These are phyloP conservation scores for Schwanniomyces vanrijiae DNA, from an alignment of 805 yeast genomes.

Conservation along the genomic window DNA sequence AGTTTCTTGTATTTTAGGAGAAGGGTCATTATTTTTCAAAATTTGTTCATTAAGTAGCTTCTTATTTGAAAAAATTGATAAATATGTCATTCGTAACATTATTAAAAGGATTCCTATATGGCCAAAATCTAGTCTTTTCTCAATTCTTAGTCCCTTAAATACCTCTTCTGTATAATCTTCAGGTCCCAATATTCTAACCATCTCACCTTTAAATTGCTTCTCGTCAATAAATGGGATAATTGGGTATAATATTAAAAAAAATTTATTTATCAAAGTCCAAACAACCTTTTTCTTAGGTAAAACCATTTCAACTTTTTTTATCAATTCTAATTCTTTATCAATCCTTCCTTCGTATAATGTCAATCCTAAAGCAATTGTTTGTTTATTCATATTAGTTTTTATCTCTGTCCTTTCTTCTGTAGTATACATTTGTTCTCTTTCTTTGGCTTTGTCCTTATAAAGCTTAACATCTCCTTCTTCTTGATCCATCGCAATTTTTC, in stretches of 20 bases:
- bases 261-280: constrained; percentile 57
- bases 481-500: constrained; percentile 21
- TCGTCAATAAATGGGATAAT: constrained; percentile 71
- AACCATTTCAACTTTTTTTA: constrained; percentile 39
- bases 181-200: constrained; percentile 46
- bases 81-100: constrained; percentile 34
- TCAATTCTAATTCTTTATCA: constrained; percentile 36
- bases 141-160: constrained; percentile 23
- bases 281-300: constrained; percentile 57
- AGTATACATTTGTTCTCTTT: neutral
- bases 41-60: constrained; percentile 27
- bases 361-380: constrained; percentile 33
- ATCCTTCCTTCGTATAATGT: constrained; percentile 31
- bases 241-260: constrained; percentile 59
- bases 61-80: constrained; percentile 38
- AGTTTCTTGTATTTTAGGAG: constrained; percentile 20
- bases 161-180: constrained; percentile 20
- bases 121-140: constrained; percentile 34
- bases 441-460: constrained; percentile 1
- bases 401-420: neutral
- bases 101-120: constrained; percentile 33
- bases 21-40: constrained; percentile 21
- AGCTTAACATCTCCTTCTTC: constrained; percentile 24
- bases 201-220: constrained; percentile 42
- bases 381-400: constrained; percentile 22